Evolutionary conservation across 768 basidiomycete species (phyloP), one percentile per base, ranked within the genome.

Genomic region (Kwoniella europaea): DNA sequence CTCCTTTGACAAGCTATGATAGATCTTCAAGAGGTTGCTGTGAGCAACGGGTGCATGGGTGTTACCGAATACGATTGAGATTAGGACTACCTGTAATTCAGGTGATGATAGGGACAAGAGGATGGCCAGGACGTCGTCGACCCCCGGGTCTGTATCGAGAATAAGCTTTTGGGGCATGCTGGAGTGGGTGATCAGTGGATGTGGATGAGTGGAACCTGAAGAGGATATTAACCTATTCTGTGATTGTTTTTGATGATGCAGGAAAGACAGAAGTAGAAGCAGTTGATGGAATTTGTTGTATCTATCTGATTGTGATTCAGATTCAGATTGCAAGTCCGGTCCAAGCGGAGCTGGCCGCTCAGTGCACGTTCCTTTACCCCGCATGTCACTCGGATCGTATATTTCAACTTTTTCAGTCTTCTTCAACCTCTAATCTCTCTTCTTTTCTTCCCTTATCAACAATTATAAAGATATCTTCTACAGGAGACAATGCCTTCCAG

Each of bases 71-170:
- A 90, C 89, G 42, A 91, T 86, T 44, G 91, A 87, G 74, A 90
- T 90, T 1, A 91, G 91, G 43, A 91, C 82, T 15, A 96, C 90
- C 62, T 93, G 88, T 1, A 96, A 82, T 79, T 96, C 92, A 12
- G 93, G 93, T 3, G 81, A 82, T 13, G 81, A 74, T 7, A 83
- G 73, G 13, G 79, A 75, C 18, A 83, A 72, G 54, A 83, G 76
- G 69, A 83, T 81, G 41, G 82, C 82, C 35, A 83, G 76, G 65
- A 83, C 82, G 50, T 83, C 82, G 76, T 83, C 82, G 15, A 83
- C 82, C 63, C 82, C 82, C 54, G 82, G 82, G 44, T 83, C 82
- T 16, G 82, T 83, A 63, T 83, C 82, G 64, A 83, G 73, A 62
- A 83, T 82, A 63, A 83, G 69, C 54, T 79, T 80, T 24, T 63